These are phyloP conservation scores for Ganoderma lucidum DNA, from an alignment of 1,284 basidiomycete species.

Conservation along the genomic window DNA sequence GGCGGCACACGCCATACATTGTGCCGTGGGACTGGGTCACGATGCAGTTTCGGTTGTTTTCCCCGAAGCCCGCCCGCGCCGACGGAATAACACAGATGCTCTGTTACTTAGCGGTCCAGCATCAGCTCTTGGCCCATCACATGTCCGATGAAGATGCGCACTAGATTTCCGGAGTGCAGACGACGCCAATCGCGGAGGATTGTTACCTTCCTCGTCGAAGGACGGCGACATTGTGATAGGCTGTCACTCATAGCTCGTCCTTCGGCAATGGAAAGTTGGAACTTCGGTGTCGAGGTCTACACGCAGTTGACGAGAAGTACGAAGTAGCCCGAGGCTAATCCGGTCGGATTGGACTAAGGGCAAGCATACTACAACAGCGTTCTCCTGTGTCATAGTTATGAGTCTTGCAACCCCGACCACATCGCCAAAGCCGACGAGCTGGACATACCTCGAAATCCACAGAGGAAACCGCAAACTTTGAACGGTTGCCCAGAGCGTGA, in stretches of 20 bases:
- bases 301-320: neutral
- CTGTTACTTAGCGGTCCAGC: neutral
- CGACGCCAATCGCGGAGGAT: neutral
- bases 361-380: neutral
- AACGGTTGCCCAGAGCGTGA: neutral
- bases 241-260: neutral
- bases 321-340: constrained; percentile 5
- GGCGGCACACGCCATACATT: neutral
- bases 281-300: neutral
- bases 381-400: neutral
- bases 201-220: too few species aligned
- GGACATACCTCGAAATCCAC: neutral
- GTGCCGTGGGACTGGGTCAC: constrained; percentile 16
- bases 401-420: neutral
- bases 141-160: constrained; percentile 16
- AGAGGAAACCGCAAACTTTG: neutral
- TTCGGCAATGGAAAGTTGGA: neutral
- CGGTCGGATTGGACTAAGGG: neutral
- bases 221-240: neutral
- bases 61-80: constrained; percentile 29
- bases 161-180: neutral
- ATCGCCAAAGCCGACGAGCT: neutral
- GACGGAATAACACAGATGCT: constrained; percentile 13
- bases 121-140: constrained; percentile 17
- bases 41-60: constrained; percentile 25